Base-by-base conservation (phyloP, 2,329 filamentous ascomycete genomes). In the Fusarium sp. region DNA sequence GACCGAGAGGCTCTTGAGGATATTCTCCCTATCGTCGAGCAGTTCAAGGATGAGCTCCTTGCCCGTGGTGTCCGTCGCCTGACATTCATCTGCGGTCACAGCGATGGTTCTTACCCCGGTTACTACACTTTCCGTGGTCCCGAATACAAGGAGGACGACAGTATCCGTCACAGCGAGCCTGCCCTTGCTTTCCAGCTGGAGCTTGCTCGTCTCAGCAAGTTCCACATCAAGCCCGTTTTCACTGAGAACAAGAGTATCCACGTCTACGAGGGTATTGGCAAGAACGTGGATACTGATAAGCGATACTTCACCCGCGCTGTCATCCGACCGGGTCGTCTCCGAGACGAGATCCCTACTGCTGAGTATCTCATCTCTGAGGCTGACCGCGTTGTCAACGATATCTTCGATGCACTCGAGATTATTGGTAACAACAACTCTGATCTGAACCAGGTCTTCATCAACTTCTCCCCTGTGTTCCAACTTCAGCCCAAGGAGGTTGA, bases 381-480 rank as follows among this genome's bases (percentile, higher is more conserved):
- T 41, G 95, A 99, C 79, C 92, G 96, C 71, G 88, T 98, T 76
- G 95, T 99, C 89, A 98, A 94, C 80, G 96, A 99, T 80, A 98
- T 99, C 78, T 90, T 98, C 56, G 96, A 99, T 80, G 96, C 96
- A 46, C 87, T 99, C 64, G 96, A 99, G 87, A 98, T 99, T 77
- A 97, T 98, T 79, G 96, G 96, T 79, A 98, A 97, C 88, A 98
- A 98, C 86, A 97, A 97, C 85, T 97, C 96, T 55, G 96, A 99
- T 87, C 88, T 99, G 80, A 99, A 99, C 87, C 96, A 99, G 85
- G 96, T 99, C 88, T 99, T 99, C 87, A 96, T 99, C 88, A 98
- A 99, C 89, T 99, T 99, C 86, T 96, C 94, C 0, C 94, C 95
- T 13, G 93, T 98, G 64, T 98, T 99, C 90, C 93, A 94, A 80